Evolutionary conservation across 2,329 filamentous ascomycete genomes (phyloP), one percentile per base, ranked within the genome.

Genomic region (Lachnellula subtilissima): DNA sequence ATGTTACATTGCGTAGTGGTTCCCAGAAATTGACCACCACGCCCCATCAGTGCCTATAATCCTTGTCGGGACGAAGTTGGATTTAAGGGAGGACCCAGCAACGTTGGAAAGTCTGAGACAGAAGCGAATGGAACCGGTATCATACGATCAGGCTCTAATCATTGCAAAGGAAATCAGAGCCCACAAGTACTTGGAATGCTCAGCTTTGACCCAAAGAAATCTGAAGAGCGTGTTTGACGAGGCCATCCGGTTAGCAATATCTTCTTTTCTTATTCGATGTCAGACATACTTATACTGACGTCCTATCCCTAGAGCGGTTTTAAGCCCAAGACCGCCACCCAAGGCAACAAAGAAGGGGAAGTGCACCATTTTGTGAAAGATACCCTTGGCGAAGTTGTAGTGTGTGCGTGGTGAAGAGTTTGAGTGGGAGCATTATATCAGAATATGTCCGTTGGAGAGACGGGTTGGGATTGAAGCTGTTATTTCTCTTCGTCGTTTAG

Each of bases 141-240:
- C 90, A 53, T 97, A 96, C 74, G 91, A 96, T 73, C 89, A 96
- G 74, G 94, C 91, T 40, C 80, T 96, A 61, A 78, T 86, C 63
- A 89, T 93, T 62, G 91, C 91, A 61, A 95, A 95, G 78, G 92
- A 97, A 69, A 97, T 99, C 75, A 88, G 85, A 71, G 93, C 94
- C 47, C 89, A 94, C 76, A 97, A 97, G 77, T 99, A 99, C 76
- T 82, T 97, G 43, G 94, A 99, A 76, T 99, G 94, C 77, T 97
- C 94, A 52, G 94, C 94, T 48, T 79, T 99, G 65, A 99, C 94
- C 39, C 94, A 97, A 79, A 82, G 93, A 70, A 97, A 97, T 74
- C 76, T 99, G 67, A 99, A 99, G 86, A 96, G 91, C 69, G 94
- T 99, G 49, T 99, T 99, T 71, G 94, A 99, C 71, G 93, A 97